These are phyloP conservation scores for Tarenaya hassleriana DNA, from an alignment of 345 rosid species.

Conservation along the genomic window DNA sequence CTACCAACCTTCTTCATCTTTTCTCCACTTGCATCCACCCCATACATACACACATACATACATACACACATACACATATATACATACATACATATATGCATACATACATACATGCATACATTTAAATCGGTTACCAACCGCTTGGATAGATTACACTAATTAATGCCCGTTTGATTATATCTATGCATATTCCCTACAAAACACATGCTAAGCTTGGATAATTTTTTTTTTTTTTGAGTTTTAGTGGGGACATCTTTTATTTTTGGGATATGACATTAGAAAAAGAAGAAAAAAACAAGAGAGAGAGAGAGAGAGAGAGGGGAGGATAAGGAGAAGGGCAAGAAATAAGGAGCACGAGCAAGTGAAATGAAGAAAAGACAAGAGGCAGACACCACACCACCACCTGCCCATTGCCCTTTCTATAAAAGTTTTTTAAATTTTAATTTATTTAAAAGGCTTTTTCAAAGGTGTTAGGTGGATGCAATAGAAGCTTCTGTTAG, in stretches of 20 bases:
- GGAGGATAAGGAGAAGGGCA: conserved; percentile 24
- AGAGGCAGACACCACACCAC: conserved; percentile 20
- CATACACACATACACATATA: not conserved
- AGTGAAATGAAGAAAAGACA: conserved; percentile 19
- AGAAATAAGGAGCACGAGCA: conserved; percentile 15
- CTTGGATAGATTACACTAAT: too few relatives aligned
- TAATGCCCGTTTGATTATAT: too few relatives aligned
- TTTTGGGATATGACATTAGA: conserved; percentile 16
- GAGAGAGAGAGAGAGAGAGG: conserved; percentile 22
- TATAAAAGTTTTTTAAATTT: not conserved
- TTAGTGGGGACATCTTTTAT: not conserved
- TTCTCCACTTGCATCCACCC: conserved; percentile 25
- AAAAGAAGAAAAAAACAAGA: conserved; percentile 18
- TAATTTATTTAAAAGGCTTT: not conserved
- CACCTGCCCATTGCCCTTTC: conserved; percentile 20
- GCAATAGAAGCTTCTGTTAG: conserved; percentile 23
- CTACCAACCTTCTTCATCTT: conserved; percentile 30
- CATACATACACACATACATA: conserved; percentile 8
- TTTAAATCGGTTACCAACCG: too few relatives aligned
- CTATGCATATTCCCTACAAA: too few relatives aligned
- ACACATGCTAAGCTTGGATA: too few relatives aligned
- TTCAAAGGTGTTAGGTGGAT: conserved; percentile 30
- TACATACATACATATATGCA: conserved; percentile 11
- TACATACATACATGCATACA: conserved; percentile 17
- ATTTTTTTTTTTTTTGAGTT: too few relatives aligned